Base-by-base conservation (phyloP, 2,329 filamentous ascomycete species). In the Leptodontidium sp. region DNA sequence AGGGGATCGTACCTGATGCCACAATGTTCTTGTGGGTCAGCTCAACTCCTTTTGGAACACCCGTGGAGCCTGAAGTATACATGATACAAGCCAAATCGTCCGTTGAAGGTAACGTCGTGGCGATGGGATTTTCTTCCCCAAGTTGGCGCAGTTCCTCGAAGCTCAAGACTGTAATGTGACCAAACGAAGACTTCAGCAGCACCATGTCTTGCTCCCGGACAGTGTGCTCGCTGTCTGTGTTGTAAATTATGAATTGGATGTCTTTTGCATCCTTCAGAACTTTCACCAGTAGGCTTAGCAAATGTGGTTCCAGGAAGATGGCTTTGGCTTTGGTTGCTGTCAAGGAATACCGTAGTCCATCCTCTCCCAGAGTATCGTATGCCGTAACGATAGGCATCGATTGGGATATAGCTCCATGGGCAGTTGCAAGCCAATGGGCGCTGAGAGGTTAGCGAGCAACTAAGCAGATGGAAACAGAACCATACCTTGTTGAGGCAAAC, bases 351-450 rank as follows among this genome's bases (percentile, higher is more conserved):
- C 91, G 89, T 71, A 98, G 87, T 57, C 94, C 94, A 71, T 90
- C 89, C 76, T 93, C 88, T 64, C 94, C 94, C 53, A 98, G 90
- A 38, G 94, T 97, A 80, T 97, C 94, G 81, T 98, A 98, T 59
- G 94, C 94, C 52, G 95, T 98, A 59, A 98, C 95, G 73, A 98
- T 94, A 68, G 93, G 89, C 79, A 98, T 89, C 53, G 93, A 94
- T 81, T 98, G 95, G n/a, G 94, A 94, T 24, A 90, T 82, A 65
- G 88, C 91, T 84, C 86, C 88, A 79, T 97, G 93, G 55, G 94
- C 91, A 75, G 92, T 88, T 65, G 90, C 88, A 72, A 98, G 86
- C 95, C 95, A 98, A 81, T 86, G 81, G 50, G 81, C 78, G 76
- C 85, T 87, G 14, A 58, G 14, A 24, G 17, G 12, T 40, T 15